These are phyloP conservation scores for Podospora pseudoanserina DNA, from an alignment of 495 filamentous ascomycete species.

Conservation along the genomic window DNA sequence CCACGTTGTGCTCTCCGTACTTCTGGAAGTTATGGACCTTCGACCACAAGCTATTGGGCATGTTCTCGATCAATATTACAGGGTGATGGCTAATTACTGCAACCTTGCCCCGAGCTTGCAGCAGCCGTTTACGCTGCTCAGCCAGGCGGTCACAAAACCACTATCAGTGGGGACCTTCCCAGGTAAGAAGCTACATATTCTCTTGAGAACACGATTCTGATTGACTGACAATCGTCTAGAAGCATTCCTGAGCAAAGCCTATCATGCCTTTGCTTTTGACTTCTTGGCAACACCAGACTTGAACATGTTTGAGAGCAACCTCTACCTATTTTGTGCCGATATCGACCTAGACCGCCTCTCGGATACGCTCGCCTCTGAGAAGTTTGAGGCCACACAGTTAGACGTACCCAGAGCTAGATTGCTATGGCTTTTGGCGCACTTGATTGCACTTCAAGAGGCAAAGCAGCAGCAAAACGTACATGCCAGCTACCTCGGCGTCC, in stretches of 20 bases:
- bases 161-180: background rate
- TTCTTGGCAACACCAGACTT: constrained; percentile 35
- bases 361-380: constrained; percentile 13
- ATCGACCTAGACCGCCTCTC: constrained; percentile 32
- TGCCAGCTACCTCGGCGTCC: constrained; percentile 21
- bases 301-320: constrained; percentile 21
- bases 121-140: background rate
- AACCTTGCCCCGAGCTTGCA: background rate
- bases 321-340: constrained; percentile 17
- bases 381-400: constrained; percentile 17
- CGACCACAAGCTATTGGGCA: background rate
- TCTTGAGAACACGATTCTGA: background rate
- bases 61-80: constrained; percentile 1
- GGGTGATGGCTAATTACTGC: background rate
- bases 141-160: background rate
- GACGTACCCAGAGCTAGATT: constrained; percentile 32
- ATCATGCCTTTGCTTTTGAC: constrained; percentile 37
- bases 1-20: constrained; percentile 15
- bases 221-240: constrained; percentile 12
- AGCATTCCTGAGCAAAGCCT: constrained; percentile 23
- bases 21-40: background rate
- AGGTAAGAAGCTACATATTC: background rate
- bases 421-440: constrained; percentile 77
- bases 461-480: constrained; percentile 25
- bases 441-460: constrained; percentile 67